Evolutionary conservation across 331 rosid species (phyloP).

Genomic region (Quercus lobata): DNA sequence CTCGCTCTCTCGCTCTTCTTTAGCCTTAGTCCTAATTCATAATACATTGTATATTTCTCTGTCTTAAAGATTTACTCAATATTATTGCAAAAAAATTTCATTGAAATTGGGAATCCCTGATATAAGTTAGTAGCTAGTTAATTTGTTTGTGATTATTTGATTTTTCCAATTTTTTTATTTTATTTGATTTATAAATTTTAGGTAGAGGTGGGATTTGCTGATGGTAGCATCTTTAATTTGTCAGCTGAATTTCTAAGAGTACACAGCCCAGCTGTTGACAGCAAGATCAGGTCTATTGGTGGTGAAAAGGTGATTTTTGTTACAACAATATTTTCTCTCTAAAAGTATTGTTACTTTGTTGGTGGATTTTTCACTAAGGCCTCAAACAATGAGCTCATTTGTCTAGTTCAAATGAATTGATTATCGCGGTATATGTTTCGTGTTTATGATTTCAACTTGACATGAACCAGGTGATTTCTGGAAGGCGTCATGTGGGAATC

Average conservation of each 20-base stretch:
- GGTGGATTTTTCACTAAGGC: neutral
- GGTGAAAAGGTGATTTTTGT: slow-evolving; percentile 76
- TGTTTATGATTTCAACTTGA: neutral
- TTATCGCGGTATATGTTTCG: neutral
- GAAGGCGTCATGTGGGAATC: slow-evolving; percentile 79
- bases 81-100: neutral
- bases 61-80: too few relatives aligned
- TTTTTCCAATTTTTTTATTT: neutral
- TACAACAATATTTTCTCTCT: slow-evolving; percentile 1
- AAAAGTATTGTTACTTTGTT: neutral
- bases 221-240: slow-evolving; percentile 60
- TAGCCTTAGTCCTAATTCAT: too few relatives aligned
- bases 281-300: slow-evolving; percentile 67
- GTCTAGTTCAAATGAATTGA: neutral
- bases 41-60: too few relatives aligned
- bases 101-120: neutral
- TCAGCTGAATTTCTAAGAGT: slow-evolving; percentile 85
- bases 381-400: neutral
- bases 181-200: slow-evolving; percentile 11
- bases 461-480: slow-evolving; percentile 63
- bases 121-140: too few relatives aligned
- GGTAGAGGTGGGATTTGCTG: slow-evolving; percentile 67
- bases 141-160: neutral
- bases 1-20: too few relatives aligned
- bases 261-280: slow-evolving; percentile 82